Percentiles rank a stretch among this genome's conserved stretches.
Evolutionary conservation across 495 filamentous ascomycete genomes (phyloP).

Genomic region (Neurospora terricola): DNA sequence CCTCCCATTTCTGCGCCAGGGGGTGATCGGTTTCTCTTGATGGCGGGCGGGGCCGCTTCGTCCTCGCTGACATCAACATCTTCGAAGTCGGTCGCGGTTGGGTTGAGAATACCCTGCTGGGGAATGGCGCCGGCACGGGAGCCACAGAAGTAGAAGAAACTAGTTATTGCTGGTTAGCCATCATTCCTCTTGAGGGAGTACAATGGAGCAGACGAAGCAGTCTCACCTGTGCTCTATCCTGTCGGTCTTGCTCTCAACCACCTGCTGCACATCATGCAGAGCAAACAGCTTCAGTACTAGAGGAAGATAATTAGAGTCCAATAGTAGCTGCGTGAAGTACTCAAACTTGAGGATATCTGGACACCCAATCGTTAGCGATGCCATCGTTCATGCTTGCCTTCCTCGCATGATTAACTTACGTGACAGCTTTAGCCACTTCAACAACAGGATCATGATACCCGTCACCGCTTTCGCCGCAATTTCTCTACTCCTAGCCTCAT

Average conservation of each 20-base stretch:
- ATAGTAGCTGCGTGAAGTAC: constrained; percentile 82
- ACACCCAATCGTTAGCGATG: constrained; percentile 18
- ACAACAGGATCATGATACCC: constrained; percentile 67
- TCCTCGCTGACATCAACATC: constrained; percentile 44
- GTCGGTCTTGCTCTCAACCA: constrained; percentile 78
- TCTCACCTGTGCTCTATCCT: constrained; percentile 67
- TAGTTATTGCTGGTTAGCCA: constrained; percentile 17
- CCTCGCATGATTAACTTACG: constrained; percentile 47
- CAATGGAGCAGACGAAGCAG: background rate
- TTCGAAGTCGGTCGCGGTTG: constrained; percentile 18
- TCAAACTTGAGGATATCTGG: constrained; percentile 91
- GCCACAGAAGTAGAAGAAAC: constrained; percentile 86
- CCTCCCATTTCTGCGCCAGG: background rate
- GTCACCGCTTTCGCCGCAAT: constrained; percentile 86
- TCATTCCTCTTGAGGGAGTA: no score
- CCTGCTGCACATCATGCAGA: constrained; percentile 80
- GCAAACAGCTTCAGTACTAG: constrained; percentile 86
- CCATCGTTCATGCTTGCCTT: background rate
- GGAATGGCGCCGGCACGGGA: constrained; percentile 30
- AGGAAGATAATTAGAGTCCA: constrained; percentile 91
- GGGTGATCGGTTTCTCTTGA: constrained; percentile 46
- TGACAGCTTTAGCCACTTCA: constrained; percentile 96
- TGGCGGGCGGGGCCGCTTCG: constrained; percentile 77
- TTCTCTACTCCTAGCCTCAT: constrained; percentile 69
- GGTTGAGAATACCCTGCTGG: constrained; percentile 9